Conservation (phyloP, 2,329 filamentous ascomycete genomes). For the Zasmidium citrigriseum region DNA sequence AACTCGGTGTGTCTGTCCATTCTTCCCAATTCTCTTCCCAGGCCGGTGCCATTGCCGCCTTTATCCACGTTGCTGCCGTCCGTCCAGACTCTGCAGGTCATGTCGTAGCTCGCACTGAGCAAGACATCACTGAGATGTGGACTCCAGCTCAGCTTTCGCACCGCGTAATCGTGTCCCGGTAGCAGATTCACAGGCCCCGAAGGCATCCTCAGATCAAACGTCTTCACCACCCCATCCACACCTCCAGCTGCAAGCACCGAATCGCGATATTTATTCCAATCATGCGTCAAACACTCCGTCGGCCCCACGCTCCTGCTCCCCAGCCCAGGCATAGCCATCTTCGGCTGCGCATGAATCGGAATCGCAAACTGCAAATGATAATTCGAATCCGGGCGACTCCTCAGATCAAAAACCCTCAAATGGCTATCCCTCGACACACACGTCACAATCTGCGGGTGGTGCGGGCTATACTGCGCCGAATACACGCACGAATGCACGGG, state of each 20-base stretch:
- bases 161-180: constrained; percentile 86
- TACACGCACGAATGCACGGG: constrained; percentile 95
- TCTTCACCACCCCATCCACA: constrained; percentile 83
- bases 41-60: constrained; percentile 36
- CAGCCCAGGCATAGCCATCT: constrained; percentile 48
- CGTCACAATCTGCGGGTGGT: constrained; percentile 81
- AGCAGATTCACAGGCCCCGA: constrained; percentile 73
- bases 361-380: constrained; percentile 85
- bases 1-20: constrained; percentile 97
- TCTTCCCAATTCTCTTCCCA: constrained; percentile 67
- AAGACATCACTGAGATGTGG: constrained; percentile 89
- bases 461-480: constrained; percentile 85
- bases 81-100: constrained; percentile 93
- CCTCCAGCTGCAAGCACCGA: constrained; percentile 83
- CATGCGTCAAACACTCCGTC: constrained; percentile 85
- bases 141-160: constrained; percentile 84
- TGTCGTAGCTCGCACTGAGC: constrained; percentile 91
- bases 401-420: constrained; percentile 86
- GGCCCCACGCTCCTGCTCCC: constrained; percentile 55
- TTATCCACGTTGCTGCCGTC: constrained; percentile 65
- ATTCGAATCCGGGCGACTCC: constrained; percentile 79
- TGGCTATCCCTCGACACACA: constrained; percentile 88
- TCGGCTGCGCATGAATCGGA: constrained; percentile 73
- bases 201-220: constrained; percentile 84
- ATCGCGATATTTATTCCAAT: constrained; percentile 98